Conservation (phyloP, 305 asterid species). For the Withania somnifera region DNA sequence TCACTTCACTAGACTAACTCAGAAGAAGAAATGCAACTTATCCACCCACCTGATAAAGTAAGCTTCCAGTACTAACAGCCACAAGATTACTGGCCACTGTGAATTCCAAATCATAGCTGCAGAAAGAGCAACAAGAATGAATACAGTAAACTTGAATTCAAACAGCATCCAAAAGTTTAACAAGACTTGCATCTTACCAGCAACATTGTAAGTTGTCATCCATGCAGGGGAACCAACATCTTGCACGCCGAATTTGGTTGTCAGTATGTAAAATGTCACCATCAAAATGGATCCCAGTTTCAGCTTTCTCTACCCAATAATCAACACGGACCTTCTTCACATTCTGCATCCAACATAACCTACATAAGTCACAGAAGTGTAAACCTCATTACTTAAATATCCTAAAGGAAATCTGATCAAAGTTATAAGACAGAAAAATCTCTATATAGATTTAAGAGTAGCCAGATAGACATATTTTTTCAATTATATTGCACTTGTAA, state of each 20-base stretch:
- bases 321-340: conserved; percentile 71
- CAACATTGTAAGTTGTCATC: conserved; percentile 88
- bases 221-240: conserved; percentile 99
- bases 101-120: conserved; percentile 91
- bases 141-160: conserved; percentile 6
- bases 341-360: conserved; percentile 70
- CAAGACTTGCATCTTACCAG: conserved; percentile 40
- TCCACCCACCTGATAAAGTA: conserved; percentile 77
- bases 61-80: conserved; percentile 92
- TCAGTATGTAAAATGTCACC: conserved; percentile 73
- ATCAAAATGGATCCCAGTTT: conserved; percentile 86
- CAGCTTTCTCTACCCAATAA: conserved; percentile 99
- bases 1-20: not conserved
- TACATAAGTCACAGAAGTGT: conserved; percentile 34
- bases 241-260: conserved; percentile 93
- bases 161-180: not conserved
- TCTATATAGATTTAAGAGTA: not conserved
- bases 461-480: not conserved
- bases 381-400: conserved; percentile 24
- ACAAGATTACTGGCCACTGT: conserved; percentile 85
- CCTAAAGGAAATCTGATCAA: conserved; percentile 7
- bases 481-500: not conserved
- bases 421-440: not conserved
- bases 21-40: not conserved
- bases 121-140: conserved; percentile 19